A percentile compares a stretch with the other conserved stretches of the same genome.
phyloP scores from a whole-genome alignment of 225 moss, liverwort and hornwort species.

The Anthoceros angustus region DNA sequence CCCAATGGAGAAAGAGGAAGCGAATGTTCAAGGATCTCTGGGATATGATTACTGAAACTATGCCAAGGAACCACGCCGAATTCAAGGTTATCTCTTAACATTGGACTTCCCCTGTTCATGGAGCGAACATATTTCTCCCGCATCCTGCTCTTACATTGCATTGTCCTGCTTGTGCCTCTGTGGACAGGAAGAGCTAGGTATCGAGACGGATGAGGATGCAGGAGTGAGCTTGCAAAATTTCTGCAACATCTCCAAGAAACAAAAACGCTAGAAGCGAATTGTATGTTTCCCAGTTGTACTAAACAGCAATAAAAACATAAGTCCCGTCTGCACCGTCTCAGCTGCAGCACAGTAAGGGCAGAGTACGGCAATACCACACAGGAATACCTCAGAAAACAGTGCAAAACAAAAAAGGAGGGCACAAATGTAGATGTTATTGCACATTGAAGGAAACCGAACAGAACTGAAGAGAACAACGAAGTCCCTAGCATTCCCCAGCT shows the following conservation, averaged over 20 bases:
- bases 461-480: no score
- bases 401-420: no score
- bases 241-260: constrained; percentile 50
- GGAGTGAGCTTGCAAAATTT: constrained; percentile 48
- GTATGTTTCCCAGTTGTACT: no score
- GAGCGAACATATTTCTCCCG: background rate
- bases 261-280: constrained; percentile 9
- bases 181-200: constrained; percentile 81
- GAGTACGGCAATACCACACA: no score
- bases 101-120: constrained; percentile 2
- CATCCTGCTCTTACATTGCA: background rate
- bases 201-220: constrained; percentile 77
- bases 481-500: no score
- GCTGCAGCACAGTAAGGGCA: no score
- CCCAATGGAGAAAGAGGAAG: constrained; percentile 72
- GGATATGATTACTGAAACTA: constrained; percentile 80
- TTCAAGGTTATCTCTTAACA: constrained; percentile 41
- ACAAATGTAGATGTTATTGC: no score
- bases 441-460: no score
- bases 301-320: no score
- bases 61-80: constrained; percentile 49
- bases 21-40: constrained; percentile 86
- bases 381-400: no score
- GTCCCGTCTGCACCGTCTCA: no score
- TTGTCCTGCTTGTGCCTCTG: background rate